phyloP scores from a whole-genome alignment of 495 filamentous ascomycete species.

The Penicillium riverlandense region DNA sequence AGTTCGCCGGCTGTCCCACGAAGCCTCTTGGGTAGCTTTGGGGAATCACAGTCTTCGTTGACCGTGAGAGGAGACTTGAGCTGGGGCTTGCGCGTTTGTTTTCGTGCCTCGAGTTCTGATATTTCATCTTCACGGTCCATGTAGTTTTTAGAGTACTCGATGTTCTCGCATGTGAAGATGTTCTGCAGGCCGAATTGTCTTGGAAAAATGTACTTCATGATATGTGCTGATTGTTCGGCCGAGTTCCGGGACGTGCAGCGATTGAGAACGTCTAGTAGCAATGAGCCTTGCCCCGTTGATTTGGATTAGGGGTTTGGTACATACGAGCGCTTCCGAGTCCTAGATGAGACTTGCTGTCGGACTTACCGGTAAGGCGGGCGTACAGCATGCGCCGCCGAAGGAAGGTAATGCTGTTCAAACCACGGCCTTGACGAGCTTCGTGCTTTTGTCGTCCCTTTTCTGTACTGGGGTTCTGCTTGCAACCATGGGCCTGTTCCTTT shows the following conservation, averaged over 20 bases:
- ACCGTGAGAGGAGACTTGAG: not conserved
- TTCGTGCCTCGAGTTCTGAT: slow-evolving; percentile 13
- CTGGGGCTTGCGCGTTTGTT: not conserved
- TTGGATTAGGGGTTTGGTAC: slow-evolving; percentile 19
- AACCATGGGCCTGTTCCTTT: not conserved
- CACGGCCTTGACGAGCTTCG: slow-evolving; percentile 2
- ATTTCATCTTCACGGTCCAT: slow-evolving; percentile 82
- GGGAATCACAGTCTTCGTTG: slow-evolving; percentile 6
- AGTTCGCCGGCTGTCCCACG: slow-evolving; percentile 53
- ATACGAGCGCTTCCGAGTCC: slow-evolving; percentile 77
- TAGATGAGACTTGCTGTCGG: slow-evolving; percentile 55
- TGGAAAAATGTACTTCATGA: slow-evolving; percentile 93
- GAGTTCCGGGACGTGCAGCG: slow-evolving; percentile 50
- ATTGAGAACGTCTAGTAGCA: slow-evolving; percentile 69
- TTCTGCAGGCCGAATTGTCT: slow-evolving; percentile 86
- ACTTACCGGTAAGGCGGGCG: slow-evolving; percentile 60
- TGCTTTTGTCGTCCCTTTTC: not conserved
- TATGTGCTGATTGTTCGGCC: slow-evolving; percentile 49
- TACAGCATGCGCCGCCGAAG: slow-evolving; percentile 84
- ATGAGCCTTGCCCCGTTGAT: not conserved
- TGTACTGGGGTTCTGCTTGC: not conserved
- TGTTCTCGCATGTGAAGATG: slow-evolving; percentile 72
- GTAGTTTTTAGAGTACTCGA: slow-evolving; percentile 72
- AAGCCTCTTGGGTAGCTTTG: slow-evolving; percentile 68
- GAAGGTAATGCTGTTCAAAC: slow-evolving; percentile 62